A percentile compares a stretch with the other conserved stretches of the same genome.
Conservation (phyloP, 2,329 filamentous ascomycete species). For the Fusarium subglutinans region DNA sequence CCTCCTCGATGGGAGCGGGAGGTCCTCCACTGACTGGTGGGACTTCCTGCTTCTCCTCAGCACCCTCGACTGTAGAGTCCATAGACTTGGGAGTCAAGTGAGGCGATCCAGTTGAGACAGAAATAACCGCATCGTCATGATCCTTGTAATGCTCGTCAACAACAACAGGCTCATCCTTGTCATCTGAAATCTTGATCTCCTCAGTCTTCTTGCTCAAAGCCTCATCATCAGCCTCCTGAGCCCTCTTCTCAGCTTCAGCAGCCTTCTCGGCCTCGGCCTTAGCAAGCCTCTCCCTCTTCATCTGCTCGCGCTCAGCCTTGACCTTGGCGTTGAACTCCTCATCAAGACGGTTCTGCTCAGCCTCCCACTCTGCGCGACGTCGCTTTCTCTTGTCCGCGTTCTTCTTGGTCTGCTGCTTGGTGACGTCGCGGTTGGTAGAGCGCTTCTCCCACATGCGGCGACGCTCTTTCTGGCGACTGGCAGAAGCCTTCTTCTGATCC, state of each 20-base stretch:
- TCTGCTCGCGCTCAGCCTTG: constrained; percentile 24
- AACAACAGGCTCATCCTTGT: constrained; percentile 21
- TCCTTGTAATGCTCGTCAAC: constrained; percentile 28
- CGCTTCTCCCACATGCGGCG: constrained; percentile 61
- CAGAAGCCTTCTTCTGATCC: constrained; percentile 59
- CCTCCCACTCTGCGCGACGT: constrained; percentile 42
- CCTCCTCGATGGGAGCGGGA: constrained; percentile 31
- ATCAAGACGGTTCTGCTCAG: constrained; percentile 40
- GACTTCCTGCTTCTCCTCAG: constrained; percentile 49
- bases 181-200: constrained; percentile 13
- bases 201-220: constrained; percentile 30
- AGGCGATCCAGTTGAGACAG: constrained; percentile 46
- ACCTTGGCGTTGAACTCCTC: constrained; percentile 44
- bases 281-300: constrained; percentile 31
- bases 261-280: constrained; percentile 26
- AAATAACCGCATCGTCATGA: constrained; percentile 39
- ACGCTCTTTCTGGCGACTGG: constrained; percentile 56
- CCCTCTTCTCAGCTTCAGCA: constrained; percentile 29
- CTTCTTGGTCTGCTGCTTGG: constrained; percentile 53
- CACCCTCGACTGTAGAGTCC: constrained; percentile 35
- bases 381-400: constrained; percentile 49
- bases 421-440: constrained; percentile 55
- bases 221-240: constrained; percentile 35
- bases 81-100: constrained; percentile 47
- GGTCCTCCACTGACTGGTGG: constrained; percentile 42